phyloP scores from a whole-genome alignment of 306 rosid species.

The Cucumis cinereus region DNA sequence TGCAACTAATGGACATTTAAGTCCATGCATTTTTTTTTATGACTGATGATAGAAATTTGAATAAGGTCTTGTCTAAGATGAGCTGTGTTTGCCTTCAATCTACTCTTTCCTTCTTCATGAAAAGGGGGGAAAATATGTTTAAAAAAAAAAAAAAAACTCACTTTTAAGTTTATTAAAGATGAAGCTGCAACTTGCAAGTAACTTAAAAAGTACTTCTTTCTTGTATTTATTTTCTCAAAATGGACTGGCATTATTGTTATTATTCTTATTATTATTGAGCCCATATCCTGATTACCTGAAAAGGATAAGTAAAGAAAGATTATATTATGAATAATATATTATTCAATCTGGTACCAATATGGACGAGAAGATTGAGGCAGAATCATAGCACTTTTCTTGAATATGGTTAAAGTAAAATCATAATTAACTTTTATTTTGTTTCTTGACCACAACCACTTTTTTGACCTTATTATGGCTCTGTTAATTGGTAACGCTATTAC shows the following conservation, averaged over 20 bases:
- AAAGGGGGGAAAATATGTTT: not conserved
- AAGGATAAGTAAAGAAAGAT: not conserved
- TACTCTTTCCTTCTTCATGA: not conserved
- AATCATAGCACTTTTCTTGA: not conserved
- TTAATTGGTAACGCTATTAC: not conserved
- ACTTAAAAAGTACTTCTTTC: not conserved
- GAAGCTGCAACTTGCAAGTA: not conserved
- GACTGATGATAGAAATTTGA: not conserved
- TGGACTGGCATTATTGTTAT: not conserved
- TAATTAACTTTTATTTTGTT: not conserved
- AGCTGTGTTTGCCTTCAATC: not conserved
- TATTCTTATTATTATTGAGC: not conserved
- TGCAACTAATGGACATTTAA: too few relatives aligned
- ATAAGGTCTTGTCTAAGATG: not conserved
- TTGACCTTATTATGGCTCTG: not conserved
- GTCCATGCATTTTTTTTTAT: too few relatives aligned
- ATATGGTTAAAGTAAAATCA: not conserved
- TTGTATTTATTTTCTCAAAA: not conserved
- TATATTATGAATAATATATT: not conserved
- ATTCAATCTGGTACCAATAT: not conserved
- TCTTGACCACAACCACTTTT: not conserved
- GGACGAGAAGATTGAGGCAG: not conserved
- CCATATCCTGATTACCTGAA: not conserved
- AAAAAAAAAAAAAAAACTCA: not conserved
- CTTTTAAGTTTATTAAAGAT: not conserved